phyloP scores from a whole-genome alignment of 2,329 filamentous ascomycete species.

The Exophiala viscosa region DNA sequence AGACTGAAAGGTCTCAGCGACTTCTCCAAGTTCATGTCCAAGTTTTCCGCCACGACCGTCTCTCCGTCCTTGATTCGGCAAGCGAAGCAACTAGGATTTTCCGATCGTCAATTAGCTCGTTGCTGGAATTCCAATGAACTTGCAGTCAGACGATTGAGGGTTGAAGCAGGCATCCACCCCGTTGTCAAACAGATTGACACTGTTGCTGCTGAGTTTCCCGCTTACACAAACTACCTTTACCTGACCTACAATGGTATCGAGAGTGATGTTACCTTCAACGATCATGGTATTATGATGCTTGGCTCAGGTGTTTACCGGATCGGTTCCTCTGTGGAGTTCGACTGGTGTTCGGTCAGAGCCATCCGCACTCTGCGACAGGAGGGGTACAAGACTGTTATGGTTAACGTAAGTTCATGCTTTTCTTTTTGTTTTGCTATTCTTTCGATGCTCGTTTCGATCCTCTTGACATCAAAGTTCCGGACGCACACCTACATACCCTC shows the following conservation, averaged over 20 bases:
- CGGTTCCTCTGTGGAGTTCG: constrained; percentile 95
- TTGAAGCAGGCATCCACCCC: constrained; percentile 82
- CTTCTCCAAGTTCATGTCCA: constrained; percentile 75
- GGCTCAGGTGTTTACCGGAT: constrained; percentile 96
- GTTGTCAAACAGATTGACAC: constrained; percentile 98
- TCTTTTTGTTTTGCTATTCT: background rate
- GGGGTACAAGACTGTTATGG: constrained; percentile 92
- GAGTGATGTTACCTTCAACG: constrained; percentile 77
- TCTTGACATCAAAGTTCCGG: no score
- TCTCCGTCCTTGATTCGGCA: constrained; percentile 66
- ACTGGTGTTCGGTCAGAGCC: constrained; percentile 96
- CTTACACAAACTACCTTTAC: constrained; percentile 93
- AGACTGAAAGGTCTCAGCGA: constrained; percentile 87
- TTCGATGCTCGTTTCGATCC: background rate
- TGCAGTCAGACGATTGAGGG: constrained; percentile 74
- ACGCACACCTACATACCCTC: no score
- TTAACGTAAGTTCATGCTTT: constrained; percentile 52
- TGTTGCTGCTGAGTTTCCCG: constrained; percentile 93
- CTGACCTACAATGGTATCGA: constrained; percentile 90
- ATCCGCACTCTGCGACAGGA: constrained; percentile 83
- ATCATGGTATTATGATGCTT: constrained; percentile 92
- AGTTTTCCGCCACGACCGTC: constrained; percentile 63
- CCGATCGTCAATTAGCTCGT: constrained; percentile 85
- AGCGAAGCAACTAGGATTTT: constrained; percentile 92
- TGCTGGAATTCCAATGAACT: constrained; percentile 95